These are phyloP conservation scores for Neodidymelliopsis sp. DNA, from an alignment of 2,329 filamentous ascomycete species.

Conservation along the genomic window DNA sequence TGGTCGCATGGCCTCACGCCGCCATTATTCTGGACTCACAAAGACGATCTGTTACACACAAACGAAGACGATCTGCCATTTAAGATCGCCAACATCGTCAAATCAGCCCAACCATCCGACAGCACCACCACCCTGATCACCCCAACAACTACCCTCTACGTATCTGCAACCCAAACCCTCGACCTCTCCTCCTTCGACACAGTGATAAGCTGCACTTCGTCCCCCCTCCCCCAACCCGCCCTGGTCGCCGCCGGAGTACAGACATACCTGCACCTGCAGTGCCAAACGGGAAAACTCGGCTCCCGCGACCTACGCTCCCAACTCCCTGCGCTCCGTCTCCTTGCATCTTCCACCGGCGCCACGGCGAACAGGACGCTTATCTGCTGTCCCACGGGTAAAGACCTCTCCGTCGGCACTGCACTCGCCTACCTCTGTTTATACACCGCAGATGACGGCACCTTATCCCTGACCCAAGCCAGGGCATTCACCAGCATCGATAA, in stretches of 20 bases:
- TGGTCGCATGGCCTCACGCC: conserved; percentile 87
- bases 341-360: conserved; percentile 47
- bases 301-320: conserved; percentile 82
- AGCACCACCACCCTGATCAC: conserved; percentile 50
- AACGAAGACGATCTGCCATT: conserved; percentile 69
- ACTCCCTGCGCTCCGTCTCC: conserved; percentile 68
- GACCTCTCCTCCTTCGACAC: conserved; percentile 49
- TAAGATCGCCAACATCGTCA: conserved; percentile 57
- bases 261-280: conserved; percentile 64
- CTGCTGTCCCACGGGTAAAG: conserved; percentile 78
- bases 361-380: conserved; percentile 52
- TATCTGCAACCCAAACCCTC: conserved; percentile 50
- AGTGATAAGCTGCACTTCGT: conserved; percentile 55
- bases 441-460: conserved; percentile 68
- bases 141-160: conserved; percentile 51
- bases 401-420: conserved; percentile 79
- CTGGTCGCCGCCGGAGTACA: conserved; percentile 42
- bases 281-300: conserved; percentile 77
- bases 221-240: conserved; percentile 41
- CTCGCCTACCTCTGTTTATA: conserved; percentile 79
- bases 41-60: conserved; percentile 65
- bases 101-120: conserved; percentile 18
- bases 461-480: conserved; percentile 2
- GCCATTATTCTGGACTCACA: conserved; percentile 78
- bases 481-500: conserved; percentile 66